A percentile compares a stretch with the other conserved stretches of the same genome.
phyloP scores from a whole-genome alignment of 352 stramenopile genomes.

The Pythium plurisporium region DNA sequence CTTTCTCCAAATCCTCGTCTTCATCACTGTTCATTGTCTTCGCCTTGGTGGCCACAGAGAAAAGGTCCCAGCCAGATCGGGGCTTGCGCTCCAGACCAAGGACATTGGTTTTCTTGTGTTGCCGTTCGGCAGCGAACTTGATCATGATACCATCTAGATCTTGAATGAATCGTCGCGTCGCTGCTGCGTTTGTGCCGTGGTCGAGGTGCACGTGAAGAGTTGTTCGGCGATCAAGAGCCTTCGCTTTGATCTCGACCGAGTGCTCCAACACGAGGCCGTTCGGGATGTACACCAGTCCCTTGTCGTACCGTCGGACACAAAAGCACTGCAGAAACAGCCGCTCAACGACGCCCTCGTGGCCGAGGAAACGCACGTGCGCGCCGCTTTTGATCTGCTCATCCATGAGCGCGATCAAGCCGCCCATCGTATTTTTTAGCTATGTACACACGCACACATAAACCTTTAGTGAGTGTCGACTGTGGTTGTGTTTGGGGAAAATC shows the following conservation, averaged over 20 bases:
- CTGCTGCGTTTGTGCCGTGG: constrained; percentile 39
- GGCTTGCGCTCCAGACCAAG: constrained; percentile 45
- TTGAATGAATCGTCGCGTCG: constrained; percentile 69
- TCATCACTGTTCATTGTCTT: constrained; percentile 25
- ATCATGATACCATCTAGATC: constrained; percentile 54
- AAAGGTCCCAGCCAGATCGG: constrained; percentile 36
- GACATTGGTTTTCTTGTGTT: constrained; percentile 31
- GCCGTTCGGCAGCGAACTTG: constrained; percentile 11
- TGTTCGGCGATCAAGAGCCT: constrained; percentile 50
- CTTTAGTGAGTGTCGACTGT: neutral
- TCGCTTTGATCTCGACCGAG: constrained; percentile 63
- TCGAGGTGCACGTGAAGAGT: constrained; percentile 55
- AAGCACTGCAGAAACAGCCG: constrained; percentile 80
- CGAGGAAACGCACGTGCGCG: constrained; percentile 63
- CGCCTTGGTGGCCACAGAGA: constrained; percentile 37
- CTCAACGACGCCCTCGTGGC: constrained; percentile 78
- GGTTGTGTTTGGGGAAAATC: neutral
- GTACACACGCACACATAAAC: neutral
- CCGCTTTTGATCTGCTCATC: constrained; percentile 84
- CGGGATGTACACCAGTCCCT: constrained; percentile 73
- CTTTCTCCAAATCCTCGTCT: constrained; percentile 28
- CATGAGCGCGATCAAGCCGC: constrained; percentile 70
- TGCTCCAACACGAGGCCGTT: constrained; percentile 79
- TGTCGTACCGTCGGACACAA: constrained; percentile 77
- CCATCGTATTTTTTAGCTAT: constrained; percentile 84